phyloP scores from a whole-genome alignment of 371 early-diverging fungal species.

The Syncephalis plumigaleata region DNA sequence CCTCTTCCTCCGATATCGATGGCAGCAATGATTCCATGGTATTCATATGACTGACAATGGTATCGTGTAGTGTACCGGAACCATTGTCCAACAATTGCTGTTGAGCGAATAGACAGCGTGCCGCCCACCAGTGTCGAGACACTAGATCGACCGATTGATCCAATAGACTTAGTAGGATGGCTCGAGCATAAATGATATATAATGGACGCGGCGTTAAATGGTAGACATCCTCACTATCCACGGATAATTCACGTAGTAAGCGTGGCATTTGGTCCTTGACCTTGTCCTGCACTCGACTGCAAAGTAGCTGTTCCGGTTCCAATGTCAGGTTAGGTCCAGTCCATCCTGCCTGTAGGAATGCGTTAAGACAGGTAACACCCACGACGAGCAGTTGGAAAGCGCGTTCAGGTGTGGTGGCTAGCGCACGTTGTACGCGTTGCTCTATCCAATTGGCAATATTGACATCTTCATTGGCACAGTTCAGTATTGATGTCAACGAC shows the following conservation, averaged over 20 bases:
- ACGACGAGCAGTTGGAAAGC: slow-evolving; percentile 15
- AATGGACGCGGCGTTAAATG: slow-evolving; percentile 48
- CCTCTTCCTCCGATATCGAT: slow-evolving; percentile 6
- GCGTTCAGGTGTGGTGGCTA: too few relatives aligned
- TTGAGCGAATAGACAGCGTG: slow-evolving; percentile 53
- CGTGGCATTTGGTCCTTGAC: slow-evolving; percentile 15
- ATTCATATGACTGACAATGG: slow-evolving; percentile 20
- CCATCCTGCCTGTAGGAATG: slow-evolving; percentile 48
- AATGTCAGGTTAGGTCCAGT: slow-evolving; percentile 34
- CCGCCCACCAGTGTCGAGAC: slow-evolving; percentile 53
- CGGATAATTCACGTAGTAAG: slow-evolving; percentile 25
- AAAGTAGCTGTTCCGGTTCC: slow-evolving; percentile 17
- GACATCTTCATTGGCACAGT: too few relatives aligned
- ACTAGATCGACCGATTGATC: slow-evolving; percentile 8
- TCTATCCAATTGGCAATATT: too few relatives aligned
- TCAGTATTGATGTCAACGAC: too few relatives aligned
- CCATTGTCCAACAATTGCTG: slow-evolving; percentile 76
- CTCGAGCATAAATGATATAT: slow-evolving; percentile 41
- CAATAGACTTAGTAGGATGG: slow-evolving; percentile 41
- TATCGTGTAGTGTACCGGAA: slow-evolving; percentile 39
- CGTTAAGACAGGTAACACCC: slow-evolving; percentile 33
- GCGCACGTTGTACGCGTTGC: too few relatives aligned
- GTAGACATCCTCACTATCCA: slow-evolving; percentile 76
- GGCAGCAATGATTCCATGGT: slow-evolving; percentile 6
- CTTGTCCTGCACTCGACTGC: slow-evolving; percentile 10